Percentiles rank a stretch among this genome's conserved stretches.
phyloP scores from a whole-genome alignment of 228 moss, liverwort and hornwort genomes.

The Sphagnum fallax region DNA sequence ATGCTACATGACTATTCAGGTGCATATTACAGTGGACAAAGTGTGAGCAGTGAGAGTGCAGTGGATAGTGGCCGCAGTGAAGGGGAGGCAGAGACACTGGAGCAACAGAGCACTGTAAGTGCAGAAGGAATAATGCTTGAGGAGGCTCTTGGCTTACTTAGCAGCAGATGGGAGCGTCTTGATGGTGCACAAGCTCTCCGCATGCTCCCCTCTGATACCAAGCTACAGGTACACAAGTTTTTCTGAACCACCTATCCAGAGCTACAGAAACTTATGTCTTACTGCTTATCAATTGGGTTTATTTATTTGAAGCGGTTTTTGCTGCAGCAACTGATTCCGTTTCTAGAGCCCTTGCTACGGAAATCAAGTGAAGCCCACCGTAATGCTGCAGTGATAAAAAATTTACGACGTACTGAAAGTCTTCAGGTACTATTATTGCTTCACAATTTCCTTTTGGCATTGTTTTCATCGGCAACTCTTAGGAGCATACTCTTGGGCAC shows the following conservation, averaged over 20 bases:
- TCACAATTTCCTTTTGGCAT: neutral
- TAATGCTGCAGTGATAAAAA: constrained; percentile 86
- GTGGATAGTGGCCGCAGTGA: constrained; percentile 71
- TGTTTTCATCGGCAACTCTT: too few species aligned
- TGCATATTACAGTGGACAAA: constrained; percentile 47
- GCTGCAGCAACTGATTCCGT: constrained; percentile 63
- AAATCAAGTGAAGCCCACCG: constrained; percentile 79
- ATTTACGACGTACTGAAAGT: constrained; percentile 78
- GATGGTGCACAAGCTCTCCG: constrained; percentile 86
- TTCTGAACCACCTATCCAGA: too few species aligned
- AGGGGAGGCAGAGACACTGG: constrained; percentile 55
- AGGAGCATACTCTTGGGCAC: too few species aligned
- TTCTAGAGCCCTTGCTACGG: constrained; percentile 79
- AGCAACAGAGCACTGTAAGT: constrained; percentile 37
- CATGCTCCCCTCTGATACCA: constrained; percentile 86
- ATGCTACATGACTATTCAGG: constrained; percentile 10
- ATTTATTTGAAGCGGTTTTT: neutral
- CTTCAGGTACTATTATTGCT: constrained; percentile 52
- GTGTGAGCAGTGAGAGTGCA: constrained; percentile 47
- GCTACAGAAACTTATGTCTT: too few species aligned
- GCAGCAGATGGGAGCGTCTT: constrained; percentile 82
- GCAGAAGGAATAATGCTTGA: constrained; percentile 71
- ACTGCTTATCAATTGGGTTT: neutral
- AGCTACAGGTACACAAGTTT: constrained; percentile 43
- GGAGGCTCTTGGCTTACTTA: constrained; percentile 74